Conservation (phyloP, 164 flowering plant genomes). For the Warburgia ugandensis region DNA sequence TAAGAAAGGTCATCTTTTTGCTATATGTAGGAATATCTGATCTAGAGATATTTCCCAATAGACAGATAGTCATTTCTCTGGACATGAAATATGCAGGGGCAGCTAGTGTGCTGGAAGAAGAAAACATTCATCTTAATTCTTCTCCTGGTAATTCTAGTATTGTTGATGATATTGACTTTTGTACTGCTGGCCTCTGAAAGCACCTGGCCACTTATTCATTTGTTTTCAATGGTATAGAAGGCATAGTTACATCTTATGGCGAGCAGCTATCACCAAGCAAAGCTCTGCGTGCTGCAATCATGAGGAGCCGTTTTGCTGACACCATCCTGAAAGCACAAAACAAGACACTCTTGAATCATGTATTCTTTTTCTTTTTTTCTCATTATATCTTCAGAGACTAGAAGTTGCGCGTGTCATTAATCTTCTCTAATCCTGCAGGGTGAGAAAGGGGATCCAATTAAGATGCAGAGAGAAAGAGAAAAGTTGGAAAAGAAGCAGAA, state of each 20-base stretch:
- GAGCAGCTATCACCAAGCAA: constrained; percentile 57
- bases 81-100: constrained; percentile 24
- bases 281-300: constrained; percentile 78
- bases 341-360: constrained; percentile 51
- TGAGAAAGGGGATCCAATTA: constrained; percentile 44
- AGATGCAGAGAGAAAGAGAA: constrained; percentile 49
- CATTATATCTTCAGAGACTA: neutral
- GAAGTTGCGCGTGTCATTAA: neutral
- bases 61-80: neutral
- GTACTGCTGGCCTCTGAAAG: neutral
- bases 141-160: constrained; percentile 15
- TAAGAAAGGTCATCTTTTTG: constrained; percentile 19
- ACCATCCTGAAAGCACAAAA: constrained; percentile 75
- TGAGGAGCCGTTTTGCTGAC: constrained; percentile 78
- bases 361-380: constrained; percentile 18
- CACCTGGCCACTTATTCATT: neutral
- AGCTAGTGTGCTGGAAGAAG: constrained; percentile 38
- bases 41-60: neutral
- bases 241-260: constrained; percentile 20
- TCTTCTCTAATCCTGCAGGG: constrained; percentile 28
- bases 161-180: constrained; percentile 38
- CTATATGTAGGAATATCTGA: neutral
- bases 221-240: constrained; percentile 18
- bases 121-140: constrained; percentile 20
- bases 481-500: constrained; percentile 53